These are phyloP conservation scores for Suhomyces anneliseae DNA, from an alignment of 1,139 yeast species.

Conservation along the genomic window DNA sequence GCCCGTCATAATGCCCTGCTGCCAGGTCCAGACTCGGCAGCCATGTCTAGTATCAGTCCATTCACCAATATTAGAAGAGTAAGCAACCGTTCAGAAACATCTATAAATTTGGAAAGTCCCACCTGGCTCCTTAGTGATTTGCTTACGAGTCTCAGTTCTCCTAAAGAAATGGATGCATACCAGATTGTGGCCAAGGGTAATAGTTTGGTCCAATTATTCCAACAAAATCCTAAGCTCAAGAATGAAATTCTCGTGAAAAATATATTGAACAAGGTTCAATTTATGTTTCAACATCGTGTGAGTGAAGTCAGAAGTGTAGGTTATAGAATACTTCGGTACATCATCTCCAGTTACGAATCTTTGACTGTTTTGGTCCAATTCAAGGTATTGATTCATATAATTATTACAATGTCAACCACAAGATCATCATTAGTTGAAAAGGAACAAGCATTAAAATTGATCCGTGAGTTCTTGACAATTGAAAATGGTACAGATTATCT, in stretches of 20 bases:
- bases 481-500: constrained; percentile 58
- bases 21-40: background rate
- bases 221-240: constrained; percentile 59
- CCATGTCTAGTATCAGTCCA: constrained; percentile 1
- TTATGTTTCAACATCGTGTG: constrained; percentile 56
- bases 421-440: constrained; percentile 59
- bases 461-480: constrained; percentile 61
- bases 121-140: constrained; percentile 41
- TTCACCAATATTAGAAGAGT: constrained; percentile 4
- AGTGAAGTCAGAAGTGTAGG: constrained; percentile 75
- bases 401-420: constrained; percentile 63
- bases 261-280: constrained; percentile 60
- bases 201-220: constrained; percentile 58
- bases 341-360: constrained; percentile 56
- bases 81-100: constrained; percentile 9
- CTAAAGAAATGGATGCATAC: constrained; percentile 41
- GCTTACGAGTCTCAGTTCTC: constrained; percentile 26
- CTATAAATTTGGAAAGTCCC: constrained; percentile 28
- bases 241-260: constrained; percentile 65
- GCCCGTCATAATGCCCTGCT: background rate
- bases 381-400: constrained; percentile 61
- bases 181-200: constrained; percentile 60
- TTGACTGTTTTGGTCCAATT: constrained; percentile 46
- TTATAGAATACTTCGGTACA: constrained; percentile 67
- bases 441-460: constrained; percentile 73